These are phyloP conservation scores for Ustilago sp. DNA, from an alignment of 1,284 basidiomycete species.

Conservation along the genomic window DNA sequence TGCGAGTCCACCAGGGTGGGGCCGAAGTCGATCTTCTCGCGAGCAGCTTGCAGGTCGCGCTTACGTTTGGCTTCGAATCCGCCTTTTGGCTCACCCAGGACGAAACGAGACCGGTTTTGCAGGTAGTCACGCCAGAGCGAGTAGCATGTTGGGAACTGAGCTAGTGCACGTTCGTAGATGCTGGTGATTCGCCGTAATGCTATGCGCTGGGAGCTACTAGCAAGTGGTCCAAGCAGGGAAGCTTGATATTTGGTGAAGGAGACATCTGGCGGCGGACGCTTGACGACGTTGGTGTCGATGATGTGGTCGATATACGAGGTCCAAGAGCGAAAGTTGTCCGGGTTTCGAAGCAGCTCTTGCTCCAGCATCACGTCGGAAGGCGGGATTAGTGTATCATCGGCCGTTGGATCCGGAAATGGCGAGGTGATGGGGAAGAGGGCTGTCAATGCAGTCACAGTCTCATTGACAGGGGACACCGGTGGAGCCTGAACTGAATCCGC, in stretches of 20 bases:
- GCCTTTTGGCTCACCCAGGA: slow-evolving; percentile 79
- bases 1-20: slow-evolving; percentile 60
- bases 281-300: slow-evolving; percentile 75
- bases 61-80: slow-evolving; percentile 67
- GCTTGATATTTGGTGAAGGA: slow-evolving; percentile 70
- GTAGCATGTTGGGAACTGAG: slow-evolving; percentile 87
- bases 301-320: slow-evolving; percentile 84
- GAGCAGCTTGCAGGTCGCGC: slow-evolving; percentile 70
- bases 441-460: slow-evolving; percentile 22
- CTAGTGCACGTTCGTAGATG: slow-evolving; percentile 91
- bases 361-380: slow-evolving; percentile 85
- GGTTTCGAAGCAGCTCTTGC: slow-evolving; percentile 94
- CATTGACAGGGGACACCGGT: slow-evolving; percentile 13
- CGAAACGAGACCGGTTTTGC: slow-evolving; percentile 83
- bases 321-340: slow-evolving; percentile 91
- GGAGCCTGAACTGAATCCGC: slow-evolving; percentile 6
- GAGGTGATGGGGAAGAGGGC: slow-evolving; percentile 81
- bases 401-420: slow-evolving; percentile 84
- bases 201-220: slow-evolving; percentile 78
- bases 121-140: slow-evolving; percentile 96
- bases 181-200: slow-evolving; percentile 86
- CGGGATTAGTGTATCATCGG: slow-evolving; percentile 81
- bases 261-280: slow-evolving; percentile 70
- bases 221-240: slow-evolving; percentile 73
- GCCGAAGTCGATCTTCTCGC: slow-evolving; percentile 75